These are phyloP conservation scores for Quercus rubra DNA, from an alignment of 306 rosid genomes.

Conservation along the genomic window DNA sequence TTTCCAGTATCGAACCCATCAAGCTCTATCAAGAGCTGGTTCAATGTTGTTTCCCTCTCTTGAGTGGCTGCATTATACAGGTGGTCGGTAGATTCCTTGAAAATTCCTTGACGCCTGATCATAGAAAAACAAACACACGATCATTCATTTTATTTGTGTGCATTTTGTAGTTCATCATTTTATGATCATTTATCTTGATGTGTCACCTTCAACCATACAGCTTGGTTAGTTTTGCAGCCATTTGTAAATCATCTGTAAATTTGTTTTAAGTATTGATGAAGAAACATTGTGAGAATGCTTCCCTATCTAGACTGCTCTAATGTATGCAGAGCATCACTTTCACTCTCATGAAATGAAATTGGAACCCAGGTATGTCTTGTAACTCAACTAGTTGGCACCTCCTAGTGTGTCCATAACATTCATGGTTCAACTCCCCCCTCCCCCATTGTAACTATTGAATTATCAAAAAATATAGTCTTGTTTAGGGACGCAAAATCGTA, in stretches of 20 bases:
- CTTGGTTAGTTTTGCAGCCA: conserved; percentile 18
- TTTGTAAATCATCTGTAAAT: conserved; percentile 2
- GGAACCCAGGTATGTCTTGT: conserved; percentile 8
- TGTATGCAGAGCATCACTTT: background rate
- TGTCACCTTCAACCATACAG: conserved; percentile 18
- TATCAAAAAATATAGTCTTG: background rate
- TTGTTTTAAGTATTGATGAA: conserved; percentile 4
- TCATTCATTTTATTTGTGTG: background rate
- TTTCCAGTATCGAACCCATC: conserved; percentile 99
- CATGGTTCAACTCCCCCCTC: too few species aligned
- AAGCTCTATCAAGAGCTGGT: conserved; percentile 93
- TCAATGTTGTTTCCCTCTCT: conserved; percentile 98
- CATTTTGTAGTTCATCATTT: background rate
- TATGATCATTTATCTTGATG: conserved; percentile 18
- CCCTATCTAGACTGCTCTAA: conserved; percentile 10
- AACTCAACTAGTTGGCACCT: background rate
- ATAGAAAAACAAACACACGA: conserved; percentile 25
- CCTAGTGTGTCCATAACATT: too few species aligned
- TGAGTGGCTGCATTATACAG: conserved; percentile 94
- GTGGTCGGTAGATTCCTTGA: conserved; percentile 72
- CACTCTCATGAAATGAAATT: background rate
- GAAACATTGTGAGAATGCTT: conserved; percentile 9
- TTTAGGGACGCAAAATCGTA: background rate
- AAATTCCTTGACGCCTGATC: conserved; percentile 94
- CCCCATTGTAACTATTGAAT: too few species aligned